phyloP scores from a whole-genome alignment of 1,284 basidiomycete species.

The Microbotryomycetes sp. region DNA sequence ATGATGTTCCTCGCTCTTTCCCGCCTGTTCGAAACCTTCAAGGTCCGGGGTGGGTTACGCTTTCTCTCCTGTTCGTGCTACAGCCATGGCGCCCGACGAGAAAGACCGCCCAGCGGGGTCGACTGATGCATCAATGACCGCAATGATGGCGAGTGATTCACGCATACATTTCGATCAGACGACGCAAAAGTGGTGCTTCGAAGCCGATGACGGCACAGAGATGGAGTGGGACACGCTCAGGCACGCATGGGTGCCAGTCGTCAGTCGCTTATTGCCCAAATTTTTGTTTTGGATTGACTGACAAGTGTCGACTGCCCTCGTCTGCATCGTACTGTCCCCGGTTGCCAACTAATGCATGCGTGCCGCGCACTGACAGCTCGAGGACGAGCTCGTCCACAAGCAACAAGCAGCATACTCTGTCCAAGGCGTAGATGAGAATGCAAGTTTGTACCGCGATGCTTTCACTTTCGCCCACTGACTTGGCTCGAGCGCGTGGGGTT shows the following conservation, averaged over 20 bases:
- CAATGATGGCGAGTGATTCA: constrained; percentile 11
- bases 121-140: too few species aligned
- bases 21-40: too few species aligned
- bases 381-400: constrained; percentile 6
- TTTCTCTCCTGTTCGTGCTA: too few species aligned
- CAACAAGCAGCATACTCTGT: constrained; percentile 28
- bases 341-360: too few species aligned
- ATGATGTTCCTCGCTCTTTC: too few species aligned
- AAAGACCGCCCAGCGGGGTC: too few species aligned
- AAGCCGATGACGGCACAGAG: constrained; percentile 71
- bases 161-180: constrained; percentile 61
- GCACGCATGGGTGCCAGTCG: constrained; percentile 71
- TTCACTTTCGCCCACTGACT: too few species aligned
- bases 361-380: constrained; percentile 26
- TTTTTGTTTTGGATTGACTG: constrained; percentile 47
- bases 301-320: not conserved
- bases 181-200: constrained; percentile 74
- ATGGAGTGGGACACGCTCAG: constrained; percentile 75
- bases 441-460: not conserved
- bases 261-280: constrained; percentile 67
- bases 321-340: not conserved
- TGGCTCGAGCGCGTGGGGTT: not conserved
- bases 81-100: too few species aligned
- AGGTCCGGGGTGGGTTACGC: too few species aligned
- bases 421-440: constrained; percentile 25